These are phyloP conservation scores for Biscogniauxia marginata DNA, from an alignment of 2,329 filamentous ascomycete genomes.

Conservation along the genomic window DNA sequence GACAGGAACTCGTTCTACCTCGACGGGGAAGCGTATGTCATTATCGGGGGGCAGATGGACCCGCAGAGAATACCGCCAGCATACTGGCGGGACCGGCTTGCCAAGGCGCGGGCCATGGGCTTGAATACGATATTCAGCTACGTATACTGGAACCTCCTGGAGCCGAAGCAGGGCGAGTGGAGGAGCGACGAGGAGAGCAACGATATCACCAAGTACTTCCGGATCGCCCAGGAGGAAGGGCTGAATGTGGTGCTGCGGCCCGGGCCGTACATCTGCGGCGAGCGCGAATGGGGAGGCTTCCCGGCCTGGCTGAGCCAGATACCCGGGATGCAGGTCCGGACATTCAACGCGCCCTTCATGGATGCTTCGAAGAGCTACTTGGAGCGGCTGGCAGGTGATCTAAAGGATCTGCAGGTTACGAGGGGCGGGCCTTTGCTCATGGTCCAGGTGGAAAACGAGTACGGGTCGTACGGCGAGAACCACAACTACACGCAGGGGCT, in stretches of 20 bases:
- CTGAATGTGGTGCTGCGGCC: conserved; percentile 46
- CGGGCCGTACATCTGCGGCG: conserved; percentile 49
- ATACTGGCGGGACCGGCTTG: conserved; percentile 46
- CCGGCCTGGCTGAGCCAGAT: conserved; percentile 45
- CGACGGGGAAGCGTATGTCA: conserved; percentile 39
- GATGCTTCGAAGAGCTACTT: conserved; percentile 38
- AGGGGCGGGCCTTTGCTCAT: conserved; percentile 48
- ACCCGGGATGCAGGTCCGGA: conserved; percentile 40
- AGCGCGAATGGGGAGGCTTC: conserved; percentile 49
- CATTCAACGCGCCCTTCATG: conserved; percentile 41
- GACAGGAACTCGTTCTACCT: conserved; percentile 39
- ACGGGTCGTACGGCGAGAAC: conserved; percentile 47
- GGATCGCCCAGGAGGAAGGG: conserved; percentile 45
- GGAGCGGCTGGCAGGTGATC: conserved; percentile 36
- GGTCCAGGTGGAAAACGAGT: conserved; percentile 52
- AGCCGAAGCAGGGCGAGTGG: conserved; percentile 41
- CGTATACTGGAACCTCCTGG: conserved; percentile 50
- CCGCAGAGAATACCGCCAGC: conserved; percentile 46
- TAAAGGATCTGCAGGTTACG: conserved; percentile 37
- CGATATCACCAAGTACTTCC: conserved; percentile 48
- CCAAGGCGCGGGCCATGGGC: conserved; percentile 46
- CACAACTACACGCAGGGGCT: conserved; percentile 43
- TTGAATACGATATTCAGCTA: conserved; percentile 52
- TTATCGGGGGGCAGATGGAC: conserved; percentile 51
- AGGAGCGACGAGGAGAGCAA: conserved; percentile 37